A percentile compares a stretch with the other conserved stretches of the same genome.
Evolutionary conservation across 345 rosid species (phyloP).

Genomic region (Brassica carinata): DNA sequence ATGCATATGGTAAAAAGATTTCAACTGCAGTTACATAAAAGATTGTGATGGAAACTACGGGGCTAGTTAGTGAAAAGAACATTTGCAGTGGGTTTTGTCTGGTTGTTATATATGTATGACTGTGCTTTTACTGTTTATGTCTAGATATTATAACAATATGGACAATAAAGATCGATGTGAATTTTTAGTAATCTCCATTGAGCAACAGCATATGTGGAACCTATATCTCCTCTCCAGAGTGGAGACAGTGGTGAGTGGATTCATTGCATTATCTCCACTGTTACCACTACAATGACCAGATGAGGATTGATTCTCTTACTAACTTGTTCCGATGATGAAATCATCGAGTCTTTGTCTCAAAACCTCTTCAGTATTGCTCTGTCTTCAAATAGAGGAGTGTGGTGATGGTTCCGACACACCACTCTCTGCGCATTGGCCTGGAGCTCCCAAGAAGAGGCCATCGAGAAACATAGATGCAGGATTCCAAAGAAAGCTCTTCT

Average conservation of each 20-base stretch:
- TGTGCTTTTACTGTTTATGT: slow-evolving; percentile 6
- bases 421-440: slow-evolving; percentile 30
- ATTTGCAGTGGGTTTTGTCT: not conserved
- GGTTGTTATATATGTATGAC: not conserved
- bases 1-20: not conserved
- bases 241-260: slow-evolving; percentile 11
- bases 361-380: slow-evolving; percentile 29
- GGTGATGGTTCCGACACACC: slow-evolving; percentile 23
- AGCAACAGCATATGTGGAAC: slow-evolving; percentile 21
- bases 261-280: slow-evolving; percentile 31
- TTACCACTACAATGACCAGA: slow-evolving; percentile 23
- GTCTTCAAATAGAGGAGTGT: slow-evolving; percentile 28
- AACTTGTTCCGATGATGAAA: slow-evolving; percentile 29
- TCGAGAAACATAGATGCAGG: slow-evolving; percentile 23
- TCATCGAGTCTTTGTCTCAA: slow-evolving; percentile 29
- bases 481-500: slow-evolving; percentile 36
- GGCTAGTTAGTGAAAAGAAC: not conserved
- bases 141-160: slow-evolving; percentile 18
- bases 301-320: slow-evolving; percentile 23
- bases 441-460: slow-evolving; percentile 35
- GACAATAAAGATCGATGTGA: slow-evolving; percentile 14
- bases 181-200: not conserved
- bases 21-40: not conserved
- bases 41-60: not conserved
- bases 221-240: slow-evolving; percentile 3